Conservation (phyloP, 495 filamentous ascomycete genomes). For the Aspergillus carlsbadensis region DNA sequence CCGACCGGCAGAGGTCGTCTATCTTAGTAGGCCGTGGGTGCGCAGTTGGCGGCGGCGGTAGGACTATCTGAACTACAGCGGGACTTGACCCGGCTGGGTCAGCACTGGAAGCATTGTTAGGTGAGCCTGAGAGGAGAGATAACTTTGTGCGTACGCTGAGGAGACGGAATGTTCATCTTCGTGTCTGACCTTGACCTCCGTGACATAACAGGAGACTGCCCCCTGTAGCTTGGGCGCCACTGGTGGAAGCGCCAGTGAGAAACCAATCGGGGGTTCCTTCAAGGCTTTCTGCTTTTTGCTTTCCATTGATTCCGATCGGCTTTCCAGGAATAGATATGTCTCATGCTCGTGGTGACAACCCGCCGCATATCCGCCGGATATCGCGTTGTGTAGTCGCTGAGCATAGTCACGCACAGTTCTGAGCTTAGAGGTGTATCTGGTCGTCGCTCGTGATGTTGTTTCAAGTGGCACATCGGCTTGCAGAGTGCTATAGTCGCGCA, state of each 20-base stretch:
- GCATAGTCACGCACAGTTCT: background rate
- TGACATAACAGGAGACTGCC: background rate
- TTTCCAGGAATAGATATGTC: constrained; percentile 7
- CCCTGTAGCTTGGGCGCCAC: background rate
- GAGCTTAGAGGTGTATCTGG: background rate
- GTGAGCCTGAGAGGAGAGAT: too few relatives aligned
- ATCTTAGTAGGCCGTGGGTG: too few relatives aligned
- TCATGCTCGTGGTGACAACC: constrained; percentile 4
- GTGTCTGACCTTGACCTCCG: background rate
- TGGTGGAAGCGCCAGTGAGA: background rate
- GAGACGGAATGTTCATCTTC: background rate
- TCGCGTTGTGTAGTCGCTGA: background rate
- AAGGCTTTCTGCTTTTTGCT: background rate
- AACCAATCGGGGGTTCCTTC: background rate
- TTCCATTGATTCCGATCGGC: background rate
- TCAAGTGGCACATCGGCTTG: background rate
- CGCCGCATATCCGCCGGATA: background rate
- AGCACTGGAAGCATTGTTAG: too few relatives aligned
- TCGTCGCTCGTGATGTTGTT: background rate
- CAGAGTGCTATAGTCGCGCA: background rate
- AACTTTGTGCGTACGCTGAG: background rate
- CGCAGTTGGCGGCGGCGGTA: too few relatives aligned
- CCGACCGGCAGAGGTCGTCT: too few relatives aligned
- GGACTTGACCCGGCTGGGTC: too few relatives aligned
- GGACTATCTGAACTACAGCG: too few relatives aligned